phyloP scores from a whole-genome alignment of 2,329 filamentous ascomycete genomes.

The Clarireedia sp. region DNA sequence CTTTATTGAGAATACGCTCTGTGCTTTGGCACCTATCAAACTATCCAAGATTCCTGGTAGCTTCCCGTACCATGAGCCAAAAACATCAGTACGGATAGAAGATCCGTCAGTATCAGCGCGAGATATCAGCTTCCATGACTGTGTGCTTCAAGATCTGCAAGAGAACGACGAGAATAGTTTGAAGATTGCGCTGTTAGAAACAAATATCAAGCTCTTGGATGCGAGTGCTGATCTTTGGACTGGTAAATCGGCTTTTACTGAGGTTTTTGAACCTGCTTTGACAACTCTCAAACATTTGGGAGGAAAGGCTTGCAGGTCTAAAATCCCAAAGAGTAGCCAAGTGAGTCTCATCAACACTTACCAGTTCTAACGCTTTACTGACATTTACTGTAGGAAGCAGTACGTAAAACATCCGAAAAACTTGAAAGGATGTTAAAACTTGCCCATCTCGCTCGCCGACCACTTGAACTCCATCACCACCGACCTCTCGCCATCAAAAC shows the following conservation, averaged over 20 bases:
- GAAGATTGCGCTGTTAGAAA: slow-evolving; percentile 53
- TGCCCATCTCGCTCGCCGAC: slow-evolving; percentile 60
- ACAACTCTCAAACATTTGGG: slow-evolving; percentile 53
- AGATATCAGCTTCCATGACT: slow-evolving; percentile 53
- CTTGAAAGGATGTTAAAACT: slow-evolving; percentile 49
- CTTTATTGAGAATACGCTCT: slow-evolving; percentile 69
- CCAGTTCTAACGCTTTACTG: background rate
- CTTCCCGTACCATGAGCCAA: slow-evolving; percentile 55
- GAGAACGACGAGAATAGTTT: slow-evolving; percentile 26
- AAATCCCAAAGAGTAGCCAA: slow-evolving; percentile 36
- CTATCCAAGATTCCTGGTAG: slow-evolving; percentile 39
- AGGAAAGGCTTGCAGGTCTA: slow-evolving; percentile 42
- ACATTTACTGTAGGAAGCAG: slow-evolving; percentile 14
- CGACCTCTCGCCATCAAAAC: slow-evolving; percentile 79
- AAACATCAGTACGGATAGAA: slow-evolving; percentile 43
- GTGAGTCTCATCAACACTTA: slow-evolving; percentile 17
- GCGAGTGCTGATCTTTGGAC: slow-evolving; percentile 66
- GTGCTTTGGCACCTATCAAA: slow-evolving; percentile 52
- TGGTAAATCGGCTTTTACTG: slow-evolving; percentile 63
- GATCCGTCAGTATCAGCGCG: slow-evolving; percentile 37
- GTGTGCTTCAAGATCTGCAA: slow-evolving; percentile 30
- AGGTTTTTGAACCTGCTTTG: slow-evolving; percentile 64
- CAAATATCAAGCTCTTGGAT: slow-evolving; percentile 58
- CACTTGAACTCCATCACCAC: slow-evolving; percentile 84
- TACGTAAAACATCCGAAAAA: slow-evolving; percentile 30